Base-by-base conservation (phyloP, 768 basidiomycete species). In the Amanita pseudoporphyria region DNA sequence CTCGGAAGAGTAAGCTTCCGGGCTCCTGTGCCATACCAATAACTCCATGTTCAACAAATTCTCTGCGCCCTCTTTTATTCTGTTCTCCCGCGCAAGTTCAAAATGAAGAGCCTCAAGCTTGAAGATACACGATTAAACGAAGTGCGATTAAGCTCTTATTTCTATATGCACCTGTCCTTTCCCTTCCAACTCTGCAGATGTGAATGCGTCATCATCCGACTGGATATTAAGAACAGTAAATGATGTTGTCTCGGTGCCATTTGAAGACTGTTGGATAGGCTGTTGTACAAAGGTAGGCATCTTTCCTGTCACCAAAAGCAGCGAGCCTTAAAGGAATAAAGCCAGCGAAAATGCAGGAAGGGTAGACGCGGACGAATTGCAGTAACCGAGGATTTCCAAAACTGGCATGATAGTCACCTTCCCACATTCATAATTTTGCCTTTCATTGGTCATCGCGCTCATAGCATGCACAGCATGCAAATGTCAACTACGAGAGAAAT, bases 41-140 rank as follows among this genome's bases (percentile, higher is more conserved):
- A 81, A 59, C 28, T 73, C 66, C 66, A 87, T 82, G 56, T 81
- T 80, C 12, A 96, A 70, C 53, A 97, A 74, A 56, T 87, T 92
- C 70, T 94, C 90, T 1, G 93, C 93, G 9, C 93, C 93, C 64
- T 92, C 91, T 62, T 82, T 90, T 53, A 96, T 90, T 48, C 85
- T 74, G 53, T 79, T 80, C 67, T 93, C 84, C 53, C 87, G 73
- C 47, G 79, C 77, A 16, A 94, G 71, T 58, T 82, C 79, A 47
- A 72, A 74, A 44, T 78, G 77, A 16, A 96, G 71, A 5, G 71
- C 66, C 39, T 82, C 82, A 42, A 92, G 65, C 90, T 90, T 53
- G 32, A 37, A 35, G 37, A 37, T 18, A 45, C 36, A 47, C 33
- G 28, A 21, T 48, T 26, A 36, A 30, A 43, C 13, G 3, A 35